Evolutionary conservation across 1,139 yeast genomes (phyloP).

Genomic region (Spencermartinsiella ligniputridi): DNA sequence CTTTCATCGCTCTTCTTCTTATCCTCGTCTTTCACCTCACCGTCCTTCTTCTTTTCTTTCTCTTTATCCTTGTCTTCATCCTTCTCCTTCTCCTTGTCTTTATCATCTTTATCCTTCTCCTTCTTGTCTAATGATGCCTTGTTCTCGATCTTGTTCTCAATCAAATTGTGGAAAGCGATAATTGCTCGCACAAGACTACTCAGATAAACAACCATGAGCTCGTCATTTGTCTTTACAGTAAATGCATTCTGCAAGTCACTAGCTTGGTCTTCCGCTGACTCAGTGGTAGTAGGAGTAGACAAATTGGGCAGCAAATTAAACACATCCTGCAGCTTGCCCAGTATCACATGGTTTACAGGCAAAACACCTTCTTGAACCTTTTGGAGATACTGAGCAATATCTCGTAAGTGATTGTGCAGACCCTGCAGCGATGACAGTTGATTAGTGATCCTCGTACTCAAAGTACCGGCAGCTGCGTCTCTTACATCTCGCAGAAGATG

Average conservation of each 20-base stretch:
- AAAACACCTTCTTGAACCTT: constrained; percentile 67
- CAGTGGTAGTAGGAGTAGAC: constrained; percentile 30
- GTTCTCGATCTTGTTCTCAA: constrained; percentile 90
- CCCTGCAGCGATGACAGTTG: constrained; percentile 88
- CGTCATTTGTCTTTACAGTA: constrained; percentile 91
- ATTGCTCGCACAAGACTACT: constrained; percentile 89
- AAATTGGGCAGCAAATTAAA: constrained; percentile 90
- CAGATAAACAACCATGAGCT: constrained; percentile 87
- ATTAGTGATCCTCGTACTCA: constrained; percentile 80
- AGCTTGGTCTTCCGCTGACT: constrained; percentile 15
- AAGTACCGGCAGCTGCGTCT: constrained; percentile 93
- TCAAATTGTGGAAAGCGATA: constrained; percentile 93
- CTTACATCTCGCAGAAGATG: constrained; percentile 90
- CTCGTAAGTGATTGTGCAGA: constrained; percentile 71
- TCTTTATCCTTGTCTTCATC: neutral
- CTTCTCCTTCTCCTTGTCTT: neutral
- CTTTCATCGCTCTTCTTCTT: no score
- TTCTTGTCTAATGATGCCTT: constrained; percentile 18
- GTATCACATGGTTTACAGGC: constrained; percentile 84
- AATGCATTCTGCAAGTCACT: constrained; percentile 63
- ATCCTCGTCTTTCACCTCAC: no score
- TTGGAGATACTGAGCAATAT: constrained; percentile 73
- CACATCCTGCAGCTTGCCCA: constrained; percentile 91
- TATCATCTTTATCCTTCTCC: constrained; percentile 1
- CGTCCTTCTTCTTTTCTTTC: neutral